Evolutionary conservation across 2,329 filamentous ascomycete species (phyloP), one percentile per base, ranked within the genome.

Genomic region (Cladosporium colombiae): DNA sequence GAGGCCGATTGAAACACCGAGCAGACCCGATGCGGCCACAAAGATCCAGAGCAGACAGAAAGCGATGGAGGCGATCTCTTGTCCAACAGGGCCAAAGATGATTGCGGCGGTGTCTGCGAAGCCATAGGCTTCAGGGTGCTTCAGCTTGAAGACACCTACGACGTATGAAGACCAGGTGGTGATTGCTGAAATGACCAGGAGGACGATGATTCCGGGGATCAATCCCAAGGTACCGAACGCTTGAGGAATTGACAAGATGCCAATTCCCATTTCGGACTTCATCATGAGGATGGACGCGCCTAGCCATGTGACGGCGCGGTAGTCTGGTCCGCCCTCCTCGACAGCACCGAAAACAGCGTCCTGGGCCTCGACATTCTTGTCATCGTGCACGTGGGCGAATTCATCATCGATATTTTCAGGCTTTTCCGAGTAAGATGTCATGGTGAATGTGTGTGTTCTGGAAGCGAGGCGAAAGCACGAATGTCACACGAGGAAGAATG

Each of bases 81-180:
- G 79, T 0, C 85, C 84, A 5, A 83, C 65, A 1, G 79, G 81
- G 1, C 85, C 85, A 64, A 86, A 85, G 27, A 87, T 77, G 58
- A 86, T 80, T 56, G 74, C 75, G 23, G 84, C 84, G 0, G 83
- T 84, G 68, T 87, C 85, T 52, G 84, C 84, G 76, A 86, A 86
- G 59, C 82, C 82, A 69, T 87, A 85, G 3, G 86, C 83, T 67
- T 85, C 79, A 0, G 82, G 81, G 70, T 86, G 84, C 16, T 78
- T 76, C 27, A 85, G 68, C 70, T 86, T 86, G 76, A 86, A 86
- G 18, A 75, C 70, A 5, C 81, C 82, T 11, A 84, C 75, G 27
- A 83, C 81, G 67, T 81, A 83, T 64, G 78, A 76, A 2, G 81
- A 82, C 82, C 82, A 84, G 2, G 79, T 81, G 0, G 82, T 83